Conservation (phyloP, 768 basidiomycete species). For the Lentinula guzmanii region DNA sequence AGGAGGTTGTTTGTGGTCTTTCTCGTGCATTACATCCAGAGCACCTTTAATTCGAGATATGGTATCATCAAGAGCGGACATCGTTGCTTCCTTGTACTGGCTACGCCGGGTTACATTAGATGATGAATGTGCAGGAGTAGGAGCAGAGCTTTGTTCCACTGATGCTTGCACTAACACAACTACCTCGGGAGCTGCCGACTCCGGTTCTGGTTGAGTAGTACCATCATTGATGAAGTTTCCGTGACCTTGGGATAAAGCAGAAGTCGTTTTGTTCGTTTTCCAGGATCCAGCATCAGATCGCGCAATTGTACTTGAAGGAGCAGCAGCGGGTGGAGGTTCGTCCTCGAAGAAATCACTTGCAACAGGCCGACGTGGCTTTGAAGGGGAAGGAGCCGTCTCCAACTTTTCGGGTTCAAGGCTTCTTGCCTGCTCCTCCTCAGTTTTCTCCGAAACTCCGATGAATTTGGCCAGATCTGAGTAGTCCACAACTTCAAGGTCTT, state of each 20-base stretch:
- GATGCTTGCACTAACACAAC: slow-evolving; percentile 7
- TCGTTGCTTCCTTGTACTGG: slow-evolving; percentile 46
- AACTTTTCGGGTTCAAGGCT: slow-evolving; percentile 12
- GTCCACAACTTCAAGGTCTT: slow-evolving; percentile 71
- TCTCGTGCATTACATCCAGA: slow-evolving; percentile 60
- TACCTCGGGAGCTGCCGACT: not conserved
- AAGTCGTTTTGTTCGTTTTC: slow-evolving; percentile 28
- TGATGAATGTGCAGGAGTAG: slow-evolving; percentile 25
- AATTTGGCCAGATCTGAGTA: slow-evolving; percentile 74
- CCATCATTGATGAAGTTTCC: not conserved
- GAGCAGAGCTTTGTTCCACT: slow-evolving; percentile 13
- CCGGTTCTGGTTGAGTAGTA: not conserved
- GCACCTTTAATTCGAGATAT: slow-evolving; percentile 87
- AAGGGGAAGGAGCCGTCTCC: slow-evolving; percentile 13
- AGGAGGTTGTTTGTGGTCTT: slow-evolving; percentile 21
- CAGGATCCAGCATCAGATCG: slow-evolving; percentile 34
- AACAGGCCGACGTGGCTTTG: slow-evolving; percentile 34
- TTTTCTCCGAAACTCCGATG: slow-evolving; percentile 30
- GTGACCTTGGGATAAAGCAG: not conserved
- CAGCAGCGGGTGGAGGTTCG: slow-evolving; percentile 9
- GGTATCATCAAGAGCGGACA: slow-evolving; percentile 75
- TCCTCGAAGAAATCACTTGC: slow-evolving; percentile 77
- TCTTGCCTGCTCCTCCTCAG: slow-evolving; percentile 12
- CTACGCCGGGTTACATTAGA: slow-evolving; percentile 16
- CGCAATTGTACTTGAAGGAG: slow-evolving; percentile 8